Base-by-base conservation (phyloP, 495 filamentous ascomycete species). In the Lasiosphaeris hirsuta region DNA sequence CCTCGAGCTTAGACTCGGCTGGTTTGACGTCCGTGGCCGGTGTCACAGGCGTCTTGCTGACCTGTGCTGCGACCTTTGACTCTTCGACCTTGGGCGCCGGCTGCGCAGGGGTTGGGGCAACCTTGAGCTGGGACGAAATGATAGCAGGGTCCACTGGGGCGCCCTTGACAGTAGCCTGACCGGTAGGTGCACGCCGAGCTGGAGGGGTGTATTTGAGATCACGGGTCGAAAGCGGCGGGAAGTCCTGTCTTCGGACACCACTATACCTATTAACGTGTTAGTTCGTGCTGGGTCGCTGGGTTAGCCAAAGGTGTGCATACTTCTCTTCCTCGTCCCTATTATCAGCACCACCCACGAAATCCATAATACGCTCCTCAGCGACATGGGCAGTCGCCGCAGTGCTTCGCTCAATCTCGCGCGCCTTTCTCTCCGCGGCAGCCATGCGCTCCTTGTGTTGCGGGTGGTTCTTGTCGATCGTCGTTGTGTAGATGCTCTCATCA, bases 401-500 rank as follows among this genome's bases (percentile, higher is more conserved):
- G 51, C 78, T 86, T 40, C 75, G 75, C 69, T 97, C 91, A 60
- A 99, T 97, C 67, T 97, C 93, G 56, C 87, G 85, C 17, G 93
- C 94, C 63, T 94, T 90, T 46, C 79, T 84, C 45, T 90, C 89
- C 6, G 94, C 94, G 7, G 82, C 82, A 1, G 87, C 90, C 54
- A 87, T 74, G 56, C 86, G 84, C 66, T 89, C 83, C 58, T 84
- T 85, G 72, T 94, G 97, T 23, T 83, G 72, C 1, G 94, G 92
- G 68, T 93, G 84, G 34, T 73, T 86, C 58, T 85, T 88, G 67
- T 99, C 85, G 60, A 99, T 90, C 9, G 80, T 75, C 15, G 93
- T 97, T 9, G 95, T 99, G 68, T 99, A 99, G 45, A 93, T 84
- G 63, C 87, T 90, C 70, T 97, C 95, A 62, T 97, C 86, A 68